phyloP scores from a whole-genome alignment of 1,284 basidiomycete species.

The Moesziomyces parantarcticus region DNA sequence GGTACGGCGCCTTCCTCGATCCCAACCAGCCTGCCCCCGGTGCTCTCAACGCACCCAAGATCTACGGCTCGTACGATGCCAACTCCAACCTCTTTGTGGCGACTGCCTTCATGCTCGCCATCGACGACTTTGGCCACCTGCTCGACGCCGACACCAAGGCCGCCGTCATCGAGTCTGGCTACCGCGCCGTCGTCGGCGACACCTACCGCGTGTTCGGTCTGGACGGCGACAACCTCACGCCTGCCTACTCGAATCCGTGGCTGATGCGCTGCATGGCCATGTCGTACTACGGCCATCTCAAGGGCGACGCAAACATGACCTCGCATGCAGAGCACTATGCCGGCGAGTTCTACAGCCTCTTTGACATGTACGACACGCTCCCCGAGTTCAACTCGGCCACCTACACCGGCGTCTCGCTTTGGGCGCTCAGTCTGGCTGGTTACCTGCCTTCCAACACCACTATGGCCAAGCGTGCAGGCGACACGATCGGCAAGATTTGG shows the following conservation, averaged over 20 bases:
- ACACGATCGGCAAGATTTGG: slow-evolving; percentile 43
- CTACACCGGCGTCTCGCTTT: slow-evolving; percentile 41
- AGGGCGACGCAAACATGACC: slow-evolving; percentile 37
- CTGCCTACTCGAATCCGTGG: slow-evolving; percentile 39
- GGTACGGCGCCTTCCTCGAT: slow-evolving; percentile 41
- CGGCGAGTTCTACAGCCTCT: slow-evolving; percentile 33
- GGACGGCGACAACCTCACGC: slow-evolving; percentile 31
- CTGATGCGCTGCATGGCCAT: slow-evolving; percentile 43
- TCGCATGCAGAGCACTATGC: slow-evolving; percentile 29
- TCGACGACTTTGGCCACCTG: slow-evolving; percentile 31
- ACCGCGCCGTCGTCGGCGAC: slow-evolving; percentile 33
- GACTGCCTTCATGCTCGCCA: slow-evolving; percentile 37
- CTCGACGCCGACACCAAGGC: slow-evolving; percentile 20
- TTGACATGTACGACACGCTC: slow-evolving; percentile 39
- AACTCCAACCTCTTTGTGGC: slow-evolving; percentile 43
- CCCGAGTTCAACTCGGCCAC: slow-evolving; percentile 39
- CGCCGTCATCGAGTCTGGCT: slow-evolving; percentile 33
- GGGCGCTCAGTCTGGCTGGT: slow-evolving; percentile 31
- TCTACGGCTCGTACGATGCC: slow-evolving; percentile 37
- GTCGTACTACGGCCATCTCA: slow-evolving; percentile 39
- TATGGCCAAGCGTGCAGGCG: slow-evolving; percentile 28
- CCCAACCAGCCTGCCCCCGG: slow-evolving; percentile 28
- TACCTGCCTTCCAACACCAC: slow-evolving; percentile 37
- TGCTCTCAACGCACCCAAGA: slow-evolving; percentile 31
- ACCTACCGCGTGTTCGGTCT: slow-evolving; percentile 37